phyloP scores from a whole-genome alignment of 371 early-diverging fungal genomes.

The Syncephalastrum contaminatum region DNA sequence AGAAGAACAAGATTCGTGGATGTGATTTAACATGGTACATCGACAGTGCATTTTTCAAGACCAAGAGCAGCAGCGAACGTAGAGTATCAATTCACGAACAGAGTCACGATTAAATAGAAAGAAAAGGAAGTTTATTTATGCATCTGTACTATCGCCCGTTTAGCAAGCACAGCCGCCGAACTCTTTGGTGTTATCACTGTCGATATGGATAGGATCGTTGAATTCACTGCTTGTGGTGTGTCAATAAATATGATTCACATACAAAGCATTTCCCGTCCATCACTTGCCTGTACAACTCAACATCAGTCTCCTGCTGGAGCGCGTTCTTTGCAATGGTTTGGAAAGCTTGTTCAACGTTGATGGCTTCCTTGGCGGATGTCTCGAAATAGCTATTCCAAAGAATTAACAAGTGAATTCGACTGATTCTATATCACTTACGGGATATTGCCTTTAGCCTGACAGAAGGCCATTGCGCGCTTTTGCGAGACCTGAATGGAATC shows the following conservation, averaged over 20 bases:
- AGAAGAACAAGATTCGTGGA: background rate
- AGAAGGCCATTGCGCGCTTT: constrained; percentile 95
- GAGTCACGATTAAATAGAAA: background rate
- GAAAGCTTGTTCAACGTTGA: constrained; percentile 97
- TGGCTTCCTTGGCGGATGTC: constrained; percentile 95
- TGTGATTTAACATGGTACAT: background rate
- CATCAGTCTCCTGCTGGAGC: constrained; percentile 88
- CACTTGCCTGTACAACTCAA: constrained; percentile 64
- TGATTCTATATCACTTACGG: constrained; percentile 52
- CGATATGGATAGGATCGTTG: constrained; percentile 90
- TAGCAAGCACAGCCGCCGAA: constrained; percentile 54
- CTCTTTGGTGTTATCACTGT: constrained; percentile 68
- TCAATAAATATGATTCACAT: constrained; percentile 2
- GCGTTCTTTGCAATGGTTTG: constrained; percentile 94
- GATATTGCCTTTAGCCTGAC: constrained; percentile 92
- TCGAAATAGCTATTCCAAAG: constrained; percentile 77
- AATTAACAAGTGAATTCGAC: background rate
- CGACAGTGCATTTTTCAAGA: background rate
- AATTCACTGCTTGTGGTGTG: constrained; percentile 68
- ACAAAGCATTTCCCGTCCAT: background rate
- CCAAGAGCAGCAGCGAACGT: background rate
- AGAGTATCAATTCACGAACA: background rate
- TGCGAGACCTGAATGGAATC: constrained; percentile 65
- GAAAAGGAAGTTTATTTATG: background rate
- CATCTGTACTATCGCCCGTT: background rate